Conservation (phyloP, 768 basidiomycete genomes). For the Mycena amicta region DNA sequence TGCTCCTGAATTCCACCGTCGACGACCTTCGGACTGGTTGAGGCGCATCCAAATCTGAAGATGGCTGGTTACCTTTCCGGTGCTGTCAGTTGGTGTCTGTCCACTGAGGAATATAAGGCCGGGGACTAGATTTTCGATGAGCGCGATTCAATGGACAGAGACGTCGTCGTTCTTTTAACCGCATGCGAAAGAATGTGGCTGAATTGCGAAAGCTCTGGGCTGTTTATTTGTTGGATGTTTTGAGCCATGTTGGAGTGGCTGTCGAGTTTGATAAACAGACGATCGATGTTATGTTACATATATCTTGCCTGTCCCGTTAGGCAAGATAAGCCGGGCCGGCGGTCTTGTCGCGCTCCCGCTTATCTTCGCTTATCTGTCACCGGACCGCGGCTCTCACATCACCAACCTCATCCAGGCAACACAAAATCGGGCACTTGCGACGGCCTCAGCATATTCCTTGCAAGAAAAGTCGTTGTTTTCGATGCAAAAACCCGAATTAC, state of each 20-base stretch:
- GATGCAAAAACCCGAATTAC: background rate
- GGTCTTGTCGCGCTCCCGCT: too few relatives aligned
- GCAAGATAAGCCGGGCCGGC: too few relatives aligned
- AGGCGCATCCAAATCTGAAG: too few relatives aligned
- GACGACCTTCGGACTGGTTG: too few relatives aligned
- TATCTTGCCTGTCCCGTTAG: too few relatives aligned
- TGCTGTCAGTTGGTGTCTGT: slow-evolving; percentile 53
- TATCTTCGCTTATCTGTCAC: background rate
- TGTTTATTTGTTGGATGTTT: slow-evolving; percentile 58
- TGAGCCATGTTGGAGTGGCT: too few relatives aligned
- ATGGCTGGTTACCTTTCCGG: too few relatives aligned
- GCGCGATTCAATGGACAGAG: slow-evolving; percentile 31
- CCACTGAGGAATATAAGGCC: slow-evolving; percentile 66
- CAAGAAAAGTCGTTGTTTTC: background rate
- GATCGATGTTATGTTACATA: too few relatives aligned
- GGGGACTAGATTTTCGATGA: slow-evolving; percentile 53
- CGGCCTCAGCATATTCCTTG: background rate
- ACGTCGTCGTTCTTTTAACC: background rate
- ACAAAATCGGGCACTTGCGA: background rate
- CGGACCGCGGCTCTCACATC: background rate
- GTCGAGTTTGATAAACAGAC: too few relatives aligned
- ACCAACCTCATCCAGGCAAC: too few relatives aligned
- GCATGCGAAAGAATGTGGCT: slow-evolving; percentile 53
- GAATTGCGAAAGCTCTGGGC: slow-evolving; percentile 41
- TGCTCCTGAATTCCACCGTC: slow-evolving; percentile 61